These are phyloP conservation scores for Xerocomus brunneocitrinus DNA, from an alignment of 768 basidiomycete species.

Conservation along the genomic window DNA sequence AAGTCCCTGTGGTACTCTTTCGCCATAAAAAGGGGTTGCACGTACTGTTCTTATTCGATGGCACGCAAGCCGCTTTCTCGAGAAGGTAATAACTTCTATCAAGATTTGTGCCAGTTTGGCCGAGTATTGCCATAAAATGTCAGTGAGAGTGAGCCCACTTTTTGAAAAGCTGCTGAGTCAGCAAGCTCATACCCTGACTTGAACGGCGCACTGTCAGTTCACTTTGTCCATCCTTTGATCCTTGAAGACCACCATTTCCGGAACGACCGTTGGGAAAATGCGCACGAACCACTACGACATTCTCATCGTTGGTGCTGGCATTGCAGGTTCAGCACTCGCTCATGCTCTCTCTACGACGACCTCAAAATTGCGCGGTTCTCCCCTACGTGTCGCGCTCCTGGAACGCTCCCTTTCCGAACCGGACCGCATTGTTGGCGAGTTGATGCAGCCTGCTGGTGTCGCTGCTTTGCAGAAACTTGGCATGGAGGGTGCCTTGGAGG, in stretches of 20 bases:
- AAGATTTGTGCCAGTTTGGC: too few species aligned
- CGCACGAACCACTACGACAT: conserved; percentile 53
- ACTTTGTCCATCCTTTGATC: background rate
- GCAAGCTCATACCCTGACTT: background rate
- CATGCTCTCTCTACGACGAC: conserved; percentile 69
- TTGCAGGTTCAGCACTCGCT: conserved; percentile 85
- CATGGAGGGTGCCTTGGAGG: conserved; percentile 67
- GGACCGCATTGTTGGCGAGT: conserved; percentile 95
- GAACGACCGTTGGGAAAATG: conserved; percentile 8
- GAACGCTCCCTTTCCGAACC: conserved; percentile 92
- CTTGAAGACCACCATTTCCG: background rate
- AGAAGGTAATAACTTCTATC: too few species aligned
- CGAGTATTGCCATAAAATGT: too few species aligned
- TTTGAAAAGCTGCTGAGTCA: conserved; percentile 13
- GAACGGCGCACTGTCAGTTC: background rate
- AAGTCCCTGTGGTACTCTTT: background rate
- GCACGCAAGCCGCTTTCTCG: too few species aligned
- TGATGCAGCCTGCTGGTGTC: conserved; percentile 91
- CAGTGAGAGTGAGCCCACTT: conserved; percentile 6
- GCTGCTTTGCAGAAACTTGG: conserved; percentile 73
- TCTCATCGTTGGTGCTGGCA: conserved; percentile 87
- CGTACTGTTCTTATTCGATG: background rate
- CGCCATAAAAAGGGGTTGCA: background rate
- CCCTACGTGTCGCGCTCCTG: conserved; percentile 75
- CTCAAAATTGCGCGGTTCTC: conserved; percentile 38